These are phyloP conservation scores for Candida railenensis DNA, from an alignment of 805 yeast species.

Conservation along the genomic window DNA sequence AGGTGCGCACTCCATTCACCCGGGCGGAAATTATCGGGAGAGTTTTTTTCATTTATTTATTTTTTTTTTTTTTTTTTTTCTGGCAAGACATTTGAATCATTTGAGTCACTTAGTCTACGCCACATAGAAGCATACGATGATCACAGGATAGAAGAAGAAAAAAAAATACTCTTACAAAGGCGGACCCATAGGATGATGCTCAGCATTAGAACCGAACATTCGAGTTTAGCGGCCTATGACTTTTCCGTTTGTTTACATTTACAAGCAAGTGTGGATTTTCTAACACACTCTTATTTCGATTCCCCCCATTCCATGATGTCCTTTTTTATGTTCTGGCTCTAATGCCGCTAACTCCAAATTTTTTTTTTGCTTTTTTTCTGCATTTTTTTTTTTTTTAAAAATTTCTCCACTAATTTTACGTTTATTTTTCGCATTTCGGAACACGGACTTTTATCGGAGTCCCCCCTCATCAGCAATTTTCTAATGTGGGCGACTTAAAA, in stretches of 20 bases:
- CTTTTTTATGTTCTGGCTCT: too few relatives aligned
- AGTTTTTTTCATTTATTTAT: not conserved
- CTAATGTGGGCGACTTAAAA: too few relatives aligned
- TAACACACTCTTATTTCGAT: too few relatives aligned
- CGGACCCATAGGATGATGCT: not conserved
- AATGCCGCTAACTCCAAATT: not conserved
- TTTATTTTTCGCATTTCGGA: not conserved
- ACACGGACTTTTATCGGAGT: not conserved
- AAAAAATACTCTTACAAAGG: not conserved
- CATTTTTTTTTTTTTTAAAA: too few relatives aligned
- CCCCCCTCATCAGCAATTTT: conserved; percentile 1
- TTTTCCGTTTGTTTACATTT: too few relatives aligned
- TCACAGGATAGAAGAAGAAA: not conserved
- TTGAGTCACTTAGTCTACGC: not conserved
- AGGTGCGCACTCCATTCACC: not conserved
- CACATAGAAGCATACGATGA: not conserved
- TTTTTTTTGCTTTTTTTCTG: not conserved
- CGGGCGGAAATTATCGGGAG: not conserved
- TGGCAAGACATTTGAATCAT: not conserved
- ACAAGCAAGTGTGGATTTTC: too few relatives aligned
- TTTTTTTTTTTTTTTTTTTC: not conserved
- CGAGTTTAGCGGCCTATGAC: too few relatives aligned
- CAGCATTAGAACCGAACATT: too few relatives aligned
- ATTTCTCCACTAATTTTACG: not conserved
- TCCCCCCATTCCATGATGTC: too few relatives aligned